phyloP scores from a whole-genome alignment of 2,329 filamentous ascomycete genomes.

The Colletotrichum paranaense region DNA sequence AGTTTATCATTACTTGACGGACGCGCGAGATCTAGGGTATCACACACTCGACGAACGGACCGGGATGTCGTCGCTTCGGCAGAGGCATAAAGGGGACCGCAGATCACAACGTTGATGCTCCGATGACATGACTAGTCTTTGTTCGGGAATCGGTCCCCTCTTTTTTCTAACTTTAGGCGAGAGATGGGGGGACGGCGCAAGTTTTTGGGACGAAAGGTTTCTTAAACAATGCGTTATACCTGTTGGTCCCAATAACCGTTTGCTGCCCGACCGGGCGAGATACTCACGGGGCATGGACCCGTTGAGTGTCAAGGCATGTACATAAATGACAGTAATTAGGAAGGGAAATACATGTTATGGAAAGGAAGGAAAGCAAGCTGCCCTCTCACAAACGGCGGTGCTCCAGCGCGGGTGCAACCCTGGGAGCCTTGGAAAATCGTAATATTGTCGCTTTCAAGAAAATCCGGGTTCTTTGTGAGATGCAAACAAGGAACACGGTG shows the following conservation, averaged over 20 bases:
- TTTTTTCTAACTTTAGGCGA: slow-evolving; percentile 30
- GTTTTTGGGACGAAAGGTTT: slow-evolving; percentile 24
- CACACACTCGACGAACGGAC: slow-evolving; percentile 1
- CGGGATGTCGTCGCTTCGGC: slow-evolving; percentile 14
- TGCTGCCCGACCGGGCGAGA: slow-evolving; percentile 1
- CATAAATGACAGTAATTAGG: neutral
- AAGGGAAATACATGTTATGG: neutral
- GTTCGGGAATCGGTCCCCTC: slow-evolving; percentile 19
- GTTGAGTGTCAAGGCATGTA: neutral
- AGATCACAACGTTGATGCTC: slow-evolving; percentile 27
- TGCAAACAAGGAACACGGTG: slow-evolving; percentile 32
- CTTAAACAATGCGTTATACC: slow-evolving; percentile 13
- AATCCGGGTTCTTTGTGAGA: slow-evolving; percentile 29
- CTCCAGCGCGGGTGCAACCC: slow-evolving; percentile 24
- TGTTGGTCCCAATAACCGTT: slow-evolving; percentile 27
- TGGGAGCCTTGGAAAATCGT: slow-evolving; percentile 22
- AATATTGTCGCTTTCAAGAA: slow-evolving; percentile 5
- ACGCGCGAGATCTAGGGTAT: neutral
- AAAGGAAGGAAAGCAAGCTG: neutral
- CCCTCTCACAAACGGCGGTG: slow-evolving; percentile 16
- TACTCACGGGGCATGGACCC: neutral
- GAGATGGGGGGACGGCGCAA: slow-evolving; percentile 2
- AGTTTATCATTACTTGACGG: slow-evolving; percentile 10
- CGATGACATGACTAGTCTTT: slow-evolving; percentile 32
- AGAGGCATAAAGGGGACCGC: slow-evolving; percentile 29